Conservation (phyloP, 805 yeast genomes). For the Wickerhamomyces rabaulensis region DNA sequence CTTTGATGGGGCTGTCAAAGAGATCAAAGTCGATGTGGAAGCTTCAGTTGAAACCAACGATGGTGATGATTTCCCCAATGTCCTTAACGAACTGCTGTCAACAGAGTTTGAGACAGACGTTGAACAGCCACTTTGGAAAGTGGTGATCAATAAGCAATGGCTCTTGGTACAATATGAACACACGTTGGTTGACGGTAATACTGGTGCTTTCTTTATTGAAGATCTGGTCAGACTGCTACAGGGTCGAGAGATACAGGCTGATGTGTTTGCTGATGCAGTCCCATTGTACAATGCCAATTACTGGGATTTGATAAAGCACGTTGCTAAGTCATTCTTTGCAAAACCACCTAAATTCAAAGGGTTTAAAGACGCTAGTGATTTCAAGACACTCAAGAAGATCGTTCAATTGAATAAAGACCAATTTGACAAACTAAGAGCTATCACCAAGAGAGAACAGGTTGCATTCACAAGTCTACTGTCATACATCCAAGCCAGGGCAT, state of each 20-base stretch:
- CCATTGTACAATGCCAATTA: neutral
- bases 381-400: conserved; percentile 3
- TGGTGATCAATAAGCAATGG: conserved; percentile 3
- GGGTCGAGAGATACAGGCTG: conserved; percentile 5
- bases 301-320: neutral
- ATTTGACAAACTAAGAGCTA: neutral
- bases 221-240: conserved; percentile 3
- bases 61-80: neutral
- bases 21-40: neutral
- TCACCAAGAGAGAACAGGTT: conserved; percentile 1
- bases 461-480: conserved; percentile 5
- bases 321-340: neutral
- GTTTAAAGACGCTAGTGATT: neutral
- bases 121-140: conserved; percentile 4
- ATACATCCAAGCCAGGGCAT: conserved; percentile 1
- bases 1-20: neutral
- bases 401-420: conserved; percentile 1
- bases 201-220: conserved; percentile 4
- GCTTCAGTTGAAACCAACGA: neutral
- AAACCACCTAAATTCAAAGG: neutral
- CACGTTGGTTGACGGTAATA: conserved; percentile 4
- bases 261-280: neutral
- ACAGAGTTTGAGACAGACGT: conserved; percentile 1
- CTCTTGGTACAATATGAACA: conserved; percentile 5
- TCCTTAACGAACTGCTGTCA: neutral